A percentile compares a stretch with the other conserved stretches of the same genome.
Evolutionary conservation across 345 rosid species (phyloP).

Genomic region (Rhodamnia rubescens): DNA sequence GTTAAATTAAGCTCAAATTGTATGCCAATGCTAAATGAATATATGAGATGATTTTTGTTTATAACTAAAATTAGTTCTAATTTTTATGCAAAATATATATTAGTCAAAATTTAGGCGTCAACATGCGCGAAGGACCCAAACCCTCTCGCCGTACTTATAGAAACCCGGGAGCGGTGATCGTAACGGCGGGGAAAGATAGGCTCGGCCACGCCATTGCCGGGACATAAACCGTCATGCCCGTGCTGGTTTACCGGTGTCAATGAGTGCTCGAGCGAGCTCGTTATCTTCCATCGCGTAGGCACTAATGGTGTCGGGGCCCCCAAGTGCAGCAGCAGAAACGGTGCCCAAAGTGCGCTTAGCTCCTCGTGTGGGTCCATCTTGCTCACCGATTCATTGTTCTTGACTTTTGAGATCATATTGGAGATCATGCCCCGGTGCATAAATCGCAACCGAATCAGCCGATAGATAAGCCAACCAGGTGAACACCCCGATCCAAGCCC

Average conservation of each 20-base stretch:
- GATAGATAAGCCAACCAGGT: neutral
- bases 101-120: no score
- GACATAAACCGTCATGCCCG: neutral
- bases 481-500: neutral
- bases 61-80: no score
- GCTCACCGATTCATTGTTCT: neutral
- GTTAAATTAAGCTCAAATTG: no score
- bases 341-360: neutral
- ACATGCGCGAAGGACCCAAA: neutral
- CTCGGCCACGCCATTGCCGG: neutral
- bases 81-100: no score
- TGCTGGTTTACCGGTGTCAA: neutral
- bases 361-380: neutral
- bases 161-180: neutral
- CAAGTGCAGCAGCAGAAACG: neutral
- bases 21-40: no score
- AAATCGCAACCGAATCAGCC: neutral
- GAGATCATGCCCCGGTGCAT: neutral
- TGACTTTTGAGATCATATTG: neutral
- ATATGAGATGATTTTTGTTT: no score
- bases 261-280: neutral
- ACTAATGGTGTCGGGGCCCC: neutral
- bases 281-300: neutral
- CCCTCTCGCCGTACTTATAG: neutral
- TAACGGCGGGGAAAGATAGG: neutral